Evolutionary conservation across 371 early-diverging fungal genomes (phyloP), one percentile per base, ranked within the genome.

Genomic region (Mortierella sp.): DNA sequence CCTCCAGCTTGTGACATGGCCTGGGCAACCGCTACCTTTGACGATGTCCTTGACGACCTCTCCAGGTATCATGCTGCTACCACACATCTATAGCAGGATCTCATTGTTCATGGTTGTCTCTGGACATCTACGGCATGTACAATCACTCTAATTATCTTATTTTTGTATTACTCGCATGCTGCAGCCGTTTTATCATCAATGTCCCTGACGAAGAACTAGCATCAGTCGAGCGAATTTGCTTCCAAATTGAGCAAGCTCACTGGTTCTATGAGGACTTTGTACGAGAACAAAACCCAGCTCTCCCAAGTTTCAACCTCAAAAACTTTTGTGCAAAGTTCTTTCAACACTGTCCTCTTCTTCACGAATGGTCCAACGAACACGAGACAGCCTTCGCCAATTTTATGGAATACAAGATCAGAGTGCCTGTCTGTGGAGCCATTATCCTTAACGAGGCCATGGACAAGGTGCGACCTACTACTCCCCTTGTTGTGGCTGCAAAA

Each of bases 221-320:
- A 10, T 93, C 95, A 30, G 91, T 96, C 14, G 97, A 97, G 78
- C 90, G 99, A 51, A 96, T 99, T 59, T 97, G 97, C 75, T 99
- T 99, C 84, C 98, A 99, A 87, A 95, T 99, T 60, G 99, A 99
- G 83, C 97, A 98, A 86, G 99, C 99, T 8, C 98, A 99, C 84
- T 99, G 99, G 99, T 99, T 96, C 85, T 99, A 98, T 85, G 97
- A 98, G 78, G 99, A 99, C 87, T 98, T 98, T 87, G 91, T 97
- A 51, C 89, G 97, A 72, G 95, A 95, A 72, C 86, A 93, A 66
- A 92, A 93, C 71, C 93, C 95, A 12, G 87, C 86, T 55, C 84
- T 96, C 58, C 96, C 95, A 18, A 91, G 92, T 24, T 93, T 92
- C 65, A 91, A 90, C 47, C 91, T 96, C 51, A 97, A 95, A 85